Conservation (phyloP, 2,329 filamentous ascomycete species). For the Exutisphaerella laricina region DNA sequence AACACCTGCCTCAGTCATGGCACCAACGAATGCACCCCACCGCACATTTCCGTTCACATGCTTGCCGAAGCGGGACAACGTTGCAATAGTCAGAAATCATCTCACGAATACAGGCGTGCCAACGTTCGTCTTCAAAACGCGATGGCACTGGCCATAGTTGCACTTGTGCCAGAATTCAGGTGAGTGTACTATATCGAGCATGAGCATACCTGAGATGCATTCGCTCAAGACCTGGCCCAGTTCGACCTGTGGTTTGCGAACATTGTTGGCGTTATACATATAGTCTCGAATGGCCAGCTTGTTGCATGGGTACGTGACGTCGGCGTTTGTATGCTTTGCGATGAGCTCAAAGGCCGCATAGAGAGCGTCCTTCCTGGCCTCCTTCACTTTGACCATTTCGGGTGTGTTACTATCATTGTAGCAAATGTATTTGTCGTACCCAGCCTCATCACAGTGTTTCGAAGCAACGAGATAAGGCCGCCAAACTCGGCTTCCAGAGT, state of each 20-base stretch:
- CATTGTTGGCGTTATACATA: not conserved
- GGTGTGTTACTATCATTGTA: not conserved
- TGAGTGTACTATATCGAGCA: not conserved
- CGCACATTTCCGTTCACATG: conserved; percentile 1
- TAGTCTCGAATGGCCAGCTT: not conserved
- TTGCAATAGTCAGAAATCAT: conserved; percentile 5
- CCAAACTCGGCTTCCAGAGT: not conserved
- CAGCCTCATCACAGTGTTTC: not conserved
- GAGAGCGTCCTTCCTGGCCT: not conserved
- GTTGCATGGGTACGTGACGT: not conserved
- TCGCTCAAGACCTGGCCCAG: not conserved
- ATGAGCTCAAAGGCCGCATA: not conserved
- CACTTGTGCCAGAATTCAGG: not conserved
- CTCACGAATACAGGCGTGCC: not conserved
- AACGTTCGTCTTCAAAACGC: not conserved
- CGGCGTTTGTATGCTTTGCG: not conserved
- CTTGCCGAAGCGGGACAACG: conserved; percentile 8
- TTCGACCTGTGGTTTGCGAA: not conserved
- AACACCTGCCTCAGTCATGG: conserved; percentile 4
- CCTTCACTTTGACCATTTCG: not conserved
- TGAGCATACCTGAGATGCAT: too few relatives aligned
- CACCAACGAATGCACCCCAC: conserved; percentile 6
- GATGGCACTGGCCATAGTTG: not conserved
- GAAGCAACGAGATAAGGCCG: not conserved
- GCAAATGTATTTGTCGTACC: not conserved